A percentile compares a stretch with the other conserved stretches of the same genome.
These are phyloP conservation scores for Pluteus cervinus DNA, from an alignment of 768 basidiomycete species.

Conservation along the genomic window DNA sequence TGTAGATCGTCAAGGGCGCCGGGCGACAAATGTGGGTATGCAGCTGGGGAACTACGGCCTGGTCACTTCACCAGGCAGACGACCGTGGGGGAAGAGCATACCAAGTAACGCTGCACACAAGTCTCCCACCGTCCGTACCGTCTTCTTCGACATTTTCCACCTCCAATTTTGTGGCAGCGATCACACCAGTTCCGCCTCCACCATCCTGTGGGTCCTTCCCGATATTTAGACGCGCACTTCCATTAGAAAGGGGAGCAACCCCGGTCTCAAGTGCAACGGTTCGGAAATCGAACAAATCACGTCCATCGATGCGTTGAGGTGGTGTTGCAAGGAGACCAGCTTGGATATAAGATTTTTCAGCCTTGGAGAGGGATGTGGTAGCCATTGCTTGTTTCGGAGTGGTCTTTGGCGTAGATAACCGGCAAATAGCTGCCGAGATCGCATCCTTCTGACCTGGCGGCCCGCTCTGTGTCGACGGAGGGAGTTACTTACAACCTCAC, in stretches of 20 bases:
- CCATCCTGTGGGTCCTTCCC: slow-evolving; percentile 50
- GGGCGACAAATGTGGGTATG: slow-evolving; percentile 65
- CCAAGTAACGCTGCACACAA: slow-evolving; percentile 74
- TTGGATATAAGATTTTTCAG: slow-evolving; percentile 74
- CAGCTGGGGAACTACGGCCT: slow-evolving; percentile 72
- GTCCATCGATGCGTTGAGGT: slow-evolving; percentile 75
- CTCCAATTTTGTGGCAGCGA: slow-evolving; percentile 77
- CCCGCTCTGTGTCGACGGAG: too few species aligned
- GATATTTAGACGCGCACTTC: slow-evolving; percentile 72
- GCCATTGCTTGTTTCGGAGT: too few species aligned
- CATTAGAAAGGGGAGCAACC: slow-evolving; percentile 76
- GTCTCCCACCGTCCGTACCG: slow-evolving; percentile 50
- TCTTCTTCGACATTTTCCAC: slow-evolving; percentile 52
- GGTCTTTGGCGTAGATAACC: too few species aligned
- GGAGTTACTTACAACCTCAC: too few species aligned
- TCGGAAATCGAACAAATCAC: slow-evolving; percentile 60
- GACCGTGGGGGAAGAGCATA: slow-evolving; percentile 31
- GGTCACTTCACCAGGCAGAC: slow-evolving; percentile 15
- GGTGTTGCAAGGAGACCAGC: slow-evolving; percentile 51
- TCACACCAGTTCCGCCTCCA: slow-evolving; percentile 67
- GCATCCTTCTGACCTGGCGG: too few species aligned
- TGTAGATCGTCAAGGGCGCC: slow-evolving; percentile 71
- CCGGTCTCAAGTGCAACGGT: slow-evolving; percentile 71
- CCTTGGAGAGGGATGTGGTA: slow-evolving; percentile 58
- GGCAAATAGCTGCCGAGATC: too few species aligned